Evolutionary conservation across 1,284 basidiomycete species (phyloP).

Genomic region (Xerocomus cyaneibrunnescens): DNA sequence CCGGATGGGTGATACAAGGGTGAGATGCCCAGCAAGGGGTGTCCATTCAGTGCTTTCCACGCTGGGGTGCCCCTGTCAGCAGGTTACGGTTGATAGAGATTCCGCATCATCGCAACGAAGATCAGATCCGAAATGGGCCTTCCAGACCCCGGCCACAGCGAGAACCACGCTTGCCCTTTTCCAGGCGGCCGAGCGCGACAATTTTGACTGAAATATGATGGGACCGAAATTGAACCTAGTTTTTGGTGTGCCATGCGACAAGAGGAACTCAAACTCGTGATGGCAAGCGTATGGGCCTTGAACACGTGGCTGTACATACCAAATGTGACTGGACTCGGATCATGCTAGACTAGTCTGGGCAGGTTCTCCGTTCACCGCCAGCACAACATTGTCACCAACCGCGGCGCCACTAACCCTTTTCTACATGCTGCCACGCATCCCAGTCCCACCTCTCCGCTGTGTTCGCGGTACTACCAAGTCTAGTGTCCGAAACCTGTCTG

Average conservation of each 20-base stretch:
- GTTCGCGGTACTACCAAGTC: not conserved
- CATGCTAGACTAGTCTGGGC: too few species aligned
- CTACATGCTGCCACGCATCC: constrained; percentile 27
- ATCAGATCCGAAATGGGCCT: constrained; percentile 22
- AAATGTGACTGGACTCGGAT: not conserved
- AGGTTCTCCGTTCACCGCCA: not conserved
- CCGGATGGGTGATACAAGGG: constrained; percentile 1
- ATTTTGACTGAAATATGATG: not conserved
- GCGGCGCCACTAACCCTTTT: not conserved
- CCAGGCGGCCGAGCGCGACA: constrained; percentile 4
- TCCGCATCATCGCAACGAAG: constrained; percentile 33
- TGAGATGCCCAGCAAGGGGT: constrained; percentile 14
- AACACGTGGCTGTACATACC: not conserved
- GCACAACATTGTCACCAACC: not conserved
- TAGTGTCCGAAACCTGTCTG: constrained; percentile 47
- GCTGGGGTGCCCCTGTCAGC: constrained; percentile 30
- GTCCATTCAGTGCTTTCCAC: constrained; percentile 28
- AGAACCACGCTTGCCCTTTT: not conserved
- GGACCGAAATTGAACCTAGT: not conserved
- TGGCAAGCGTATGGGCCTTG: too few species aligned
- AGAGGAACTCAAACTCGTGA: not conserved
- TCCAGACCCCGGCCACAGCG: constrained; percentile 16
- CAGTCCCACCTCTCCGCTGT: constrained; percentile 7
- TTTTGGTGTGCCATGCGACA: not conserved
- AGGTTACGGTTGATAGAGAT: constrained; percentile 13